Base-by-base conservation (phyloP, 1,284 basidiomycete species). In the Tilletia caries region DNA sequence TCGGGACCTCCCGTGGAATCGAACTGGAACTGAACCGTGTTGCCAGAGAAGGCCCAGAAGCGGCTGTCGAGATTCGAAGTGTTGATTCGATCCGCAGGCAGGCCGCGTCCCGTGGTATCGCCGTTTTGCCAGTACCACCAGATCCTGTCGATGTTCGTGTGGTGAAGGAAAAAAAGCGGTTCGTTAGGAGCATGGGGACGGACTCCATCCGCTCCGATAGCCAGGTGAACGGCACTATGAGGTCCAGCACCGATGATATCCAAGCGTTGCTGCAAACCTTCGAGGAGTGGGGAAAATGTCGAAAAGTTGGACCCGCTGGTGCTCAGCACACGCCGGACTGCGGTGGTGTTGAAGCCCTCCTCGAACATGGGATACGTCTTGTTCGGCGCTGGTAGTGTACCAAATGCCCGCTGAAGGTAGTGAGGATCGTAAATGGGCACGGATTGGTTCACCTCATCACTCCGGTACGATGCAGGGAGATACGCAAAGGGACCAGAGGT, bases 81-180 rank as follows among this genome's bases (percentile, higher is more conserved):
- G 66, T 27, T 68, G 18, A 37, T 65, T 23, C n/a, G 52, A n/a
- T n/a, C n/a, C n/a, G n/a, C n/a, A n/a, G n/a, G n/a, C n/a, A n/a
- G n/a, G 54, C 25, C 27, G n/a, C 70, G 67, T 32, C 44, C 66
- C 5, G 33, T 43, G 34, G 33, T 52, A 65, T 71, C 70, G 15
- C 23, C 46, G 20, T 52, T 48, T 65, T 71, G 70, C 70, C 70
- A 71, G 27, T 46, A 58, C 32, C 10, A 20, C 70, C 70, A 71
- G 27, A 71, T 32, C 58, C 50, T 58, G 46, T 71, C 70, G 10
- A 71, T 48, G 52, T 71, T 68, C 6, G 64, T 64, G 43, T 71
- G 70, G 65, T 71, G 70, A 3, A 69, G 37, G 29, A 67, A 68
- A 43, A 71, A 71, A 25, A 71, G 10, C 18, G 68, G 68, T 29